Evolutionary conservation across 371 early-diverging fungal genomes (phyloP), one percentile per base, ranked within the genome.

Genomic region (Umbelopsis sp.): DNA sequence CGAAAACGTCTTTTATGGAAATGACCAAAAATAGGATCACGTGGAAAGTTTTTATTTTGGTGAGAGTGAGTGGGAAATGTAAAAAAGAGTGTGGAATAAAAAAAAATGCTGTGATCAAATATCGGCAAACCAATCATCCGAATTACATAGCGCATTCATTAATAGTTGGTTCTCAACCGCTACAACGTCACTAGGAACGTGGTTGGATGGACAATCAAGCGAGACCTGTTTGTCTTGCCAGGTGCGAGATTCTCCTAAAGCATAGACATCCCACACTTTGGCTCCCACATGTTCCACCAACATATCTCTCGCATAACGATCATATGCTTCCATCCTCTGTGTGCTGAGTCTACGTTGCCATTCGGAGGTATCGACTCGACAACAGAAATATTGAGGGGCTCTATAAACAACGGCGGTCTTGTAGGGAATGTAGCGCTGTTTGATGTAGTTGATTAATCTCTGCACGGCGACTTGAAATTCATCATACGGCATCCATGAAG

Each of bases 361-460:
- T n/a, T 51, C 63, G 5, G 79, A 70, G 1, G 20, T 37, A 51
- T 85, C 87, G 1, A 78, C 73, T 44, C 84, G 80, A 53, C 87
- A 86, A 69, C 87, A 86, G 65, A 76, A 85, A 57, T 82, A 82
- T 69, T 86, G 87, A 0, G 83, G 78, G 10, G 87, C 78, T 29
- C 87, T 84, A 50, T 84, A 79, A 0, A 83, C 65, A n/a, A 86
- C 74, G n/a, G 50, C 46, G 0, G 78, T 77, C 35, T 63, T 67
- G 7, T 38, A 63, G 7, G 67, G 52, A 11, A 74, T 63, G 57
- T 85, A 84, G 20, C 72, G 71, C 14, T 46, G 45, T 20, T 72
- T 67, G 44, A 83, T 67, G 20, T 70, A 73, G 0, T 51, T 50
- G 25, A 80, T 67, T 18, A 86, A 70, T 7, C 46, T 63, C 37